These are phyloP conservation scores for Cutaneotrichosporon arboriforme DNA, from an alignment of 1,284 basidiomycete genomes.

Conservation along the genomic window DNA sequence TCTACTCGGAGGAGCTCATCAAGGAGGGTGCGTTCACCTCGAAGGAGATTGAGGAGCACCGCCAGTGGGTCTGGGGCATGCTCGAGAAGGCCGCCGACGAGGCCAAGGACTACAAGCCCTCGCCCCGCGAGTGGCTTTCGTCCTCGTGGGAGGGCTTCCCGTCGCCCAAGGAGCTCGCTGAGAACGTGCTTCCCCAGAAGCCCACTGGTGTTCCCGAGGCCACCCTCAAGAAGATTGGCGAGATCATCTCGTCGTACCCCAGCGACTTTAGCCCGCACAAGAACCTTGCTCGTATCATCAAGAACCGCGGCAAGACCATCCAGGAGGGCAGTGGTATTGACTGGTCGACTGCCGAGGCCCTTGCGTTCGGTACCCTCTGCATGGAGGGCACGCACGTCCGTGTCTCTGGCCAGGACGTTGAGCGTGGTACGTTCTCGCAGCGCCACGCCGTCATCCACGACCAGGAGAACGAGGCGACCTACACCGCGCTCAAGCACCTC, in stretches of 20 bases:
- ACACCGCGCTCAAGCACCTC: constrained; percentile 83
- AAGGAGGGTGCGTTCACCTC: constrained; percentile 91
- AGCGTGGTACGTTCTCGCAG: constrained; percentile 99
- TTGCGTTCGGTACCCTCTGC: constrained; percentile 89
- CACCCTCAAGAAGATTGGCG: constrained; percentile 78
- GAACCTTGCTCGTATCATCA: constrained; percentile 90
- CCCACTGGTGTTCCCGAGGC: constrained; percentile 75
- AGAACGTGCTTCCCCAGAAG: constrained; percentile 82
- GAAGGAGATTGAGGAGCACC: constrained; percentile 96
- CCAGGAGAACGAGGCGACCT: constrained; percentile 85
- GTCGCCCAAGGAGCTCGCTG: constrained; percentile 89
- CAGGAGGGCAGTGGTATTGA: constrained; percentile 90
- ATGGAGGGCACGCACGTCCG: constrained; percentile 92
- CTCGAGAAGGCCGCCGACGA: constrained; percentile 87
- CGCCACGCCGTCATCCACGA: constrained; percentile 96
- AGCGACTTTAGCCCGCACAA: constrained; percentile 80
- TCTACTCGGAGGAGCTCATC: constrained; percentile 87
- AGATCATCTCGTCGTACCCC: constrained; percentile 78
- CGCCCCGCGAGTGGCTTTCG: constrained; percentile 93
- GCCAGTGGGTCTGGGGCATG: constrained; percentile 99
- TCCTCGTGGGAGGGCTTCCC: constrained; percentile 99
- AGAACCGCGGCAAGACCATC: constrained; percentile 78
- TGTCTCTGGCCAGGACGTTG: constrained; percentile 96
- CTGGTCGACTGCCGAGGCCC: constrained; percentile 98
- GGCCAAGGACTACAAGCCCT: constrained; percentile 90